phyloP scores from a whole-genome alignment of 805 yeast species.

The Metschnikowia shivogae region DNA sequence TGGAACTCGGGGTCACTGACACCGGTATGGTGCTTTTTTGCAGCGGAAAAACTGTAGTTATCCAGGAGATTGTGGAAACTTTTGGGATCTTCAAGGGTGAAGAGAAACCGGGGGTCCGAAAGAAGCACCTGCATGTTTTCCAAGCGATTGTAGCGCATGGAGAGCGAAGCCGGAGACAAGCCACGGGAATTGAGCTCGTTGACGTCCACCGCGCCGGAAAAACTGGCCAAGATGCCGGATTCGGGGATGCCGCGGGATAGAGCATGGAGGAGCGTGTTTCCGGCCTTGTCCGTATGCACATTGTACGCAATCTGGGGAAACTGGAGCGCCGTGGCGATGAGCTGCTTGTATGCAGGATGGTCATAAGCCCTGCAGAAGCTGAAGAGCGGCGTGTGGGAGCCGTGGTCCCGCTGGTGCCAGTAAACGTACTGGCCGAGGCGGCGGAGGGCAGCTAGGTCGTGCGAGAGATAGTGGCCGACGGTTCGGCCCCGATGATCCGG shows the following conservation, averaged over 20 bases:
- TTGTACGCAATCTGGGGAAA: constrained; percentile 46
- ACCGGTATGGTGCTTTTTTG: constrained; percentile 15
- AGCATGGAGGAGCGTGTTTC: constrained; percentile 75
- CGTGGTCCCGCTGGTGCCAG: constrained; percentile 65
- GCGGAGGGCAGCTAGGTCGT: constrained; percentile 47
- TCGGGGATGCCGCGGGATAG: constrained; percentile 46
- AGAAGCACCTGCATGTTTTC: constrained; percentile 55
- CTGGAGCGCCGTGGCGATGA: constrained; percentile 46
- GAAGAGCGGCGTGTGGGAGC: constrained; percentile 74
- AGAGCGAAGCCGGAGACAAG: constrained; percentile 68
- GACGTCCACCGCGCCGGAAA: constrained; percentile 36
- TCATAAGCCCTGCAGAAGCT: constrained; percentile 78
- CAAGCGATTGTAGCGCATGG: constrained; percentile 62
- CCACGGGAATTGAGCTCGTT: constrained; percentile 58
- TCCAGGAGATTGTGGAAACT: constrained; percentile 36
- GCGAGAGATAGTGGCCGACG: constrained; percentile 70
- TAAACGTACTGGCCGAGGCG: constrained; percentile 55
- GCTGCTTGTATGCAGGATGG: constrained; percentile 52
- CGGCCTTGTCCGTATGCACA: constrained; percentile 68
- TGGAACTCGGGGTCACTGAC: constrained; percentile 19
- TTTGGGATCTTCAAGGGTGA: constrained; percentile 31
- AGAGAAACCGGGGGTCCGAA: constrained; percentile 42
- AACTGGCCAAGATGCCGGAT: constrained; percentile 21
- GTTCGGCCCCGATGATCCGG: constrained; percentile 54
- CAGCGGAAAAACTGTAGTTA: constrained; percentile 31